Percentiles rank a stretch among this genome's conserved stretches.
Conservation (phyloP, 352 stramenopile genomes). For the Globisporangium yorkense region DNA sequence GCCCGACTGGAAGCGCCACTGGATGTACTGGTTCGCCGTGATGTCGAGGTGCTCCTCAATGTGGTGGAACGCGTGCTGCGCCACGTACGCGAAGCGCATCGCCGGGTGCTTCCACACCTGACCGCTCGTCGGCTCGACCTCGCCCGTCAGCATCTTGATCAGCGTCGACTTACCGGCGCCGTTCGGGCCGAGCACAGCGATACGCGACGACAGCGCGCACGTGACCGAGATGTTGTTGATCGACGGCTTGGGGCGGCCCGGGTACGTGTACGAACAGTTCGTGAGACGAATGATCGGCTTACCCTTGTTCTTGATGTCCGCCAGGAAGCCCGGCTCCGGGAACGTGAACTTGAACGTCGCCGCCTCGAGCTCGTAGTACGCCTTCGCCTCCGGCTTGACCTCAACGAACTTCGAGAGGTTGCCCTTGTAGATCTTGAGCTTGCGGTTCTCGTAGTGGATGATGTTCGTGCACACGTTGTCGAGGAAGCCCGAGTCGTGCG, state of each 20-base stretch:
- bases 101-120: constrained; percentile 82
- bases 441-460: constrained; percentile 95
- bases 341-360: constrained; percentile 86
- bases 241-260: constrained; percentile 66
- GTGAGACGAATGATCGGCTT: constrained; percentile 88
- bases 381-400: constrained; percentile 83
- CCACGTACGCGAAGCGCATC: constrained; percentile 94
- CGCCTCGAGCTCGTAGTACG: constrained; percentile 86
- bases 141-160: constrained; percentile 92
- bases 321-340: constrained; percentile 84
- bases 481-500: constrained; percentile 96
- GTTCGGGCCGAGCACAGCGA: constrained; percentile 85
- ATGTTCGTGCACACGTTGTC: constrained; percentile 98
- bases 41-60: constrained; percentile 96
- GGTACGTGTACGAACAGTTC: constrained; percentile 84
- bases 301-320: constrained; percentile 89
- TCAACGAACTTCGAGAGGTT: constrained; percentile 85
- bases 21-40: constrained; percentile 95
- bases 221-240: constrained; percentile 82
- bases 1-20: constrained; percentile 94
- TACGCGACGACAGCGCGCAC: constrained; percentile 74
- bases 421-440: constrained; percentile 87
- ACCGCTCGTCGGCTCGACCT: constrained; percentile 68
- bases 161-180: constrained; percentile 95
- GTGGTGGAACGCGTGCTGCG: constrained; percentile 97